These are phyloP conservation scores for Curvularia spicifera DNA, from an alignment of 2,329 filamentous ascomycete species.

Conservation along the genomic window DNA sequence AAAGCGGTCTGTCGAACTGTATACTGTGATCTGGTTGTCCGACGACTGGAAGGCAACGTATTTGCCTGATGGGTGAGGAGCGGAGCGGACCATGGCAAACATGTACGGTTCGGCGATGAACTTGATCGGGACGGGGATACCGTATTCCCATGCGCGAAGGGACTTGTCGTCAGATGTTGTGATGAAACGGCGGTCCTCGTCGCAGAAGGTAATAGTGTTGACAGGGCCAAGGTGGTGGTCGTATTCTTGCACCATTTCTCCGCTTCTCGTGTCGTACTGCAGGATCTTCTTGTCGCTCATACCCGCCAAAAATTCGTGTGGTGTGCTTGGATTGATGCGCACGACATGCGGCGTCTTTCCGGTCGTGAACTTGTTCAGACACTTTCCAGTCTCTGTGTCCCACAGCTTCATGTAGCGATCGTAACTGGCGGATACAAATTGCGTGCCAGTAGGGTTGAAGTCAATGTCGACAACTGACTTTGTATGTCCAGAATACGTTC, in stretches of 20 bases:
- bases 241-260: constrained; percentile 91
- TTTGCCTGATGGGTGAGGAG: constrained; percentile 86
- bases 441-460: constrained; percentile 81
- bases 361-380: constrained; percentile 85
- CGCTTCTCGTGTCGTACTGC: constrained; percentile 87
- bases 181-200: constrained; percentile 93
- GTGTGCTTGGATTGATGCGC: constrained; percentile 85
- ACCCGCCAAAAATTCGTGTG: constrained; percentile 90
- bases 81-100: constrained; percentile 90
- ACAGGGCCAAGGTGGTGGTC: constrained; percentile 97
- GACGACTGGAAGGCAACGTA: constrained; percentile 92
- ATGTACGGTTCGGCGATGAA: constrained; percentile 98
- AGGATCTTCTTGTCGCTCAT: constrained; percentile 99
- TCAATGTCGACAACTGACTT: constrained; percentile 90
- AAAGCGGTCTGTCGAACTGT: constrained; percentile 93
- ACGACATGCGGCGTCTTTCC: constrained; percentile 96
- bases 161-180: constrained; percentile 98
- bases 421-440: constrained; percentile 90
- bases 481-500: constrained; percentile 88
- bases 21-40: constrained; percentile 97
- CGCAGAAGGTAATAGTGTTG: constrained; percentile 96
- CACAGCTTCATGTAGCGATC: constrained; percentile 97
- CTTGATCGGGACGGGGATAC: constrained; percentile 97
- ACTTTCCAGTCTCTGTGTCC: constrained; percentile 95
- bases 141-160: constrained; percentile 96